Evolutionary conservation across 345 rosid species (phyloP).

Genomic region (Passiflora organensis): DNA sequence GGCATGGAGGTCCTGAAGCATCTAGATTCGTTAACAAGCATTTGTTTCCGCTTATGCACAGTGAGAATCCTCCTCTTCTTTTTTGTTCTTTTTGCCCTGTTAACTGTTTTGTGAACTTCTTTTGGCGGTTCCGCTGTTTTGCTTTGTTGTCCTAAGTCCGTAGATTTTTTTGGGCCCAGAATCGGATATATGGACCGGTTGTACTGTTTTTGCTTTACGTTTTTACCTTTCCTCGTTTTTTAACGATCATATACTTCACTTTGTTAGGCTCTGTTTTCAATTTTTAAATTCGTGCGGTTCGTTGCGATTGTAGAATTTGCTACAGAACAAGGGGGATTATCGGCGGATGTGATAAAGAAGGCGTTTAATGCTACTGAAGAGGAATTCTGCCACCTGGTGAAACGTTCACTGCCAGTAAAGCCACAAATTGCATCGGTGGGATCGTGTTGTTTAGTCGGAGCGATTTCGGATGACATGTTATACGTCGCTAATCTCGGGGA

Average conservation of each 20-base stretch:
- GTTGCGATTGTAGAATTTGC: slow-evolving; percentile 51
- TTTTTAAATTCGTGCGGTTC: neutral
- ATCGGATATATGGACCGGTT: too few relatives aligned
- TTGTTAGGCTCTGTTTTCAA: too few relatives aligned
- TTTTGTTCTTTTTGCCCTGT: slow-evolving; percentile 1
- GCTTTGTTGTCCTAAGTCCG: too few relatives aligned
- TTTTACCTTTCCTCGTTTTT: too few relatives aligned
- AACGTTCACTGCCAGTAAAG: slow-evolving; percentile 48
- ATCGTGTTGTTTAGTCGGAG: slow-evolving; percentile 92
- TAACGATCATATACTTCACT: too few relatives aligned
- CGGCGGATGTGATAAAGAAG: slow-evolving; percentile 68
- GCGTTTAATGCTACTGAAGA: slow-evolving; percentile 92
- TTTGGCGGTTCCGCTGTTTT: too few relatives aligned
- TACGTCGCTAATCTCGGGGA: slow-evolving; percentile 96
- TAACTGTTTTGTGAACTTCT: neutral
- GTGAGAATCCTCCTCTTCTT: slow-evolving; percentile 30
- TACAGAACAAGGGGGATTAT: slow-evolving; percentile 75
- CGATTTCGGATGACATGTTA: slow-evolving; percentile 57
- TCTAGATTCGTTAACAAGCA: slow-evolving; percentile 81
- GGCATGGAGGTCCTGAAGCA: slow-evolving; percentile 98
- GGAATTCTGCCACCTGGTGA: slow-evolving; percentile 74
- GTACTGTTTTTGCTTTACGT: too few relatives aligned
- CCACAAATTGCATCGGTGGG: slow-evolving; percentile 95
- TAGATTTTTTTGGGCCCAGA: too few relatives aligned
- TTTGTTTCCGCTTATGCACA: slow-evolving; percentile 69